Evolutionary conservation across 169 alveolate species (phyloP).

Genomic region (Eimeria acervulina): DNA sequence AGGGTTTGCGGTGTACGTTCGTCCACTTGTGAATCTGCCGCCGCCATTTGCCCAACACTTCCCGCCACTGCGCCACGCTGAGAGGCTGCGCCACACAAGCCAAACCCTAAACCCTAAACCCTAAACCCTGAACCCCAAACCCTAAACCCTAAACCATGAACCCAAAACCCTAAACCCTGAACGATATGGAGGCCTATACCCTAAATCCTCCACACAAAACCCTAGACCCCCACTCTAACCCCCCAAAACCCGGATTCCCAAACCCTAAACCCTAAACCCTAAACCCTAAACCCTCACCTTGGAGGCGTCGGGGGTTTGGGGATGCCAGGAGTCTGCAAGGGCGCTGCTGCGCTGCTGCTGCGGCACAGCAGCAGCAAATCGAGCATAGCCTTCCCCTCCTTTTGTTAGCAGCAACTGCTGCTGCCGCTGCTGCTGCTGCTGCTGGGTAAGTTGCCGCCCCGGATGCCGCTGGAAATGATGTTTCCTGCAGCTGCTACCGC

Average conservation of each 20-base stretch:
- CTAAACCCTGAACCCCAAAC: not conserved
- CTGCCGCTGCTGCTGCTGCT: conserved; percentile 74
- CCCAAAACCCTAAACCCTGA: not conserved
- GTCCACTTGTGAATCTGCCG: conserved; percentile 23
- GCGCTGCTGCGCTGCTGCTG: conserved; percentile 24
- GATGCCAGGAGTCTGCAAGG: not conserved
- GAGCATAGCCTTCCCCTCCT: conserved; percentile 50
- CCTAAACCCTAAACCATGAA: not conserved
- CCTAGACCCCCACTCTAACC: not conserved
- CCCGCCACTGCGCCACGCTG: conserved; percentile 33
- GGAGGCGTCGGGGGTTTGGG: not conserved
- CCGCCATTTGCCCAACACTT: conserved; percentile 16
- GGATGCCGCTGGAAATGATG: not conserved
- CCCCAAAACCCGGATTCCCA: not conserved
- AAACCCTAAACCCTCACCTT: not conserved
- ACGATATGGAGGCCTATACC: not conserved
- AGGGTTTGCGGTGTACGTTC: not conserved
- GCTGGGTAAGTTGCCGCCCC: not conserved
- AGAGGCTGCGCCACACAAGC: not conserved
- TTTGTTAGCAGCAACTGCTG: conserved; percentile 30
- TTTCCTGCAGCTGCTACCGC: not conserved
- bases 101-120: not conserved
- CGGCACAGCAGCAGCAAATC: conserved; percentile 52
- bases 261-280: conserved; percentile 33
- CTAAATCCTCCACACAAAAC: not conserved